Conservation (phyloP, 78 protist species). For the Pigoraptor vietnamica region DNA sequence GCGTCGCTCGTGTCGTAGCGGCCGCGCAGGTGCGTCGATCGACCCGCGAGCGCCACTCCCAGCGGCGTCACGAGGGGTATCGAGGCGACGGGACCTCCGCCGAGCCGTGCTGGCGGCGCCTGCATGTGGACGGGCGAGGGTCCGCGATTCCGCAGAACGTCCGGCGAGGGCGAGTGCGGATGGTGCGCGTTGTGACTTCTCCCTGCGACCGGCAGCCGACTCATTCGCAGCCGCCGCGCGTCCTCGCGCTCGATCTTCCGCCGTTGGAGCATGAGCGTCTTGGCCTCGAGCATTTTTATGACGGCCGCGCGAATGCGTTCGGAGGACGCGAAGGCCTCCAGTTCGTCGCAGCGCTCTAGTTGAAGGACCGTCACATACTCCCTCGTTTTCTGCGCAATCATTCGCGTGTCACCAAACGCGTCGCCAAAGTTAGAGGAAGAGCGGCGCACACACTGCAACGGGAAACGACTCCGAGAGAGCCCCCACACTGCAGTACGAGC, state of each 20-base stretch:
- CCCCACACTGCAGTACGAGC: too few relatives aligned
- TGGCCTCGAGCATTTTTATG: background rate
- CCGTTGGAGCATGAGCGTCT: background rate
- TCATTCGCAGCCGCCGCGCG: background rate
- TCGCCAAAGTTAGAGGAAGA: background rate
- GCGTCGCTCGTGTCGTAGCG: background rate
- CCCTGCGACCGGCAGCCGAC: background rate
- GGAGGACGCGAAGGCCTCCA: background rate
- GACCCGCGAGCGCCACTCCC: background rate
- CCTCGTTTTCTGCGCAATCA: background rate
- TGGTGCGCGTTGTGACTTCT: background rate
- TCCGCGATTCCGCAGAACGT: too few relatives aligned
- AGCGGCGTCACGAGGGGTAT: background rate
- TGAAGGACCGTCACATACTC: background rate
- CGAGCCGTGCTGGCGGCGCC: too few relatives aligned
- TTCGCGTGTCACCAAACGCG: background rate
- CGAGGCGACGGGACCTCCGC: background rate
- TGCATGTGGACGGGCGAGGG: too few relatives aligned
- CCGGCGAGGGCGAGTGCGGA: too few relatives aligned
- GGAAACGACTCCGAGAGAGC: too few relatives aligned
- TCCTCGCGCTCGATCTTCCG: background rate
- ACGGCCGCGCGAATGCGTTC: background rate
- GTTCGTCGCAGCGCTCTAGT: background rate
- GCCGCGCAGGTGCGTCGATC: background rate
- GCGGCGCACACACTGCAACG: too few relatives aligned